Evolutionary conservation across 257 asterid species (phyloP), one percentile per base, ranked within the genome.

Genomic region (Coffea eugenioides): DNA sequence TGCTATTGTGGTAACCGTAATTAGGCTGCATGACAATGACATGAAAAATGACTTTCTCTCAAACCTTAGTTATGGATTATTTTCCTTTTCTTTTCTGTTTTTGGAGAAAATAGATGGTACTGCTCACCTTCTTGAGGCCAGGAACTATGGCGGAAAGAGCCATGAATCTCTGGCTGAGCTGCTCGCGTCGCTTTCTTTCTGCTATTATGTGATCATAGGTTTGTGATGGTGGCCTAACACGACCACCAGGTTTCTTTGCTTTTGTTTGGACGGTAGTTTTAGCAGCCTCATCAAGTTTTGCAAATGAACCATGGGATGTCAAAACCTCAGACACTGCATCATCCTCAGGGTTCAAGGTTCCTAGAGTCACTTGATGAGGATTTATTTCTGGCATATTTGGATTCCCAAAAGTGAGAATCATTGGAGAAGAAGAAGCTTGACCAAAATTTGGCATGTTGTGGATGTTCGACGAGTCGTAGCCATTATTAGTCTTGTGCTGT

Each of bases 101-200:
- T 3, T 25, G 14, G 34, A 64, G 14, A 64, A 64, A 64, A 25
- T 0, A 27, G 16, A 64, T 64, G 43, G 43, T 39, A 39, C 43
- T 0, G 8, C 3, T 39, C 43, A 85, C 87, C 84, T 86, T 81
- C 73, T 82, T 79, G 27, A 81, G 83, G 62, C 80, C 83, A n/a
- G 89, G 85, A 52, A 86, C 83, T 21, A 81, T 72, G 54, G 81
- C 13, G 0, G 80, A 71, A 14, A 84, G 83, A 11, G 79, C 77
- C 16, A 71, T 54, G 64, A 86, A 81, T 72, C 69, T 70, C 57
- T 82, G 86, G 76, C 87, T 81, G 66, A 84, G 79, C 62, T 45
- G 78, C 81, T 84, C 83, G 20, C 85, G 75, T 16, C 83, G 65
- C 69, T 80, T 80, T 39, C 83, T 74, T 48, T 80, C 83, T 4